Evolutionary conservation across 208 protist genomes (phyloP), one percentile per base, ranked within the genome.

Genomic region (Acanthamoeba royreba): DNA sequence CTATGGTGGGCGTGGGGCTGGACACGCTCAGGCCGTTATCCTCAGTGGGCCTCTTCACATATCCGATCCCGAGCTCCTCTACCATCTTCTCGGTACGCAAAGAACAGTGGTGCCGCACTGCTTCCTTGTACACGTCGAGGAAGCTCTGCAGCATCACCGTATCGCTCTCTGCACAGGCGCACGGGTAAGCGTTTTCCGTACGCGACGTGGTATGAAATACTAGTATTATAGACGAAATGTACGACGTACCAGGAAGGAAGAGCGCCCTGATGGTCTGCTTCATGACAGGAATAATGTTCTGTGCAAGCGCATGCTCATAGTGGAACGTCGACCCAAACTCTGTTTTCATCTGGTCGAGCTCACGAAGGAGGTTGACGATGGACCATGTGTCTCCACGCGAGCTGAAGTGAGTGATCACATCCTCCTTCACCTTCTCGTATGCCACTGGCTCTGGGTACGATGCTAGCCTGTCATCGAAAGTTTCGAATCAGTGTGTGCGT

Each of bases 231-330:
- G n/a, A 38, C 8, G 33, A 42, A 77, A 43, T 22, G 66, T 5
- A 7, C 38, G 66, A 77, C 9, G 66, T 38, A 53, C 74, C 74
- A 22, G 46, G 74, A 19, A 85, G 42, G 74, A 85, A 85, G 42
- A 85, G 74, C 17, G 74, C 74, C n/a, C 42, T 22, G 22, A 85
- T 85, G 74, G 74, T 85, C 43, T 47, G 38, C 74, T 53, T 85
- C 74, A 85, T 53, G 42, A 85, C 43, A 4, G 74, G 74, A 9
- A 85, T 46, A 28, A 85, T 85, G 74, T 85, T 85, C 42, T 85
- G 74, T 22, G 74, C 74, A 11, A 85, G 74, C 4, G 74, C 74
- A 31, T 85, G 74, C 74, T 85, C 74, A 31, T 85, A 85, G 74
- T 85, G 74, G 74, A 85, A 85, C 3, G 74, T 85, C 28, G 74